Conservation (phyloP, 1,139 yeast genomes). For the Candida smagusa region DNA sequence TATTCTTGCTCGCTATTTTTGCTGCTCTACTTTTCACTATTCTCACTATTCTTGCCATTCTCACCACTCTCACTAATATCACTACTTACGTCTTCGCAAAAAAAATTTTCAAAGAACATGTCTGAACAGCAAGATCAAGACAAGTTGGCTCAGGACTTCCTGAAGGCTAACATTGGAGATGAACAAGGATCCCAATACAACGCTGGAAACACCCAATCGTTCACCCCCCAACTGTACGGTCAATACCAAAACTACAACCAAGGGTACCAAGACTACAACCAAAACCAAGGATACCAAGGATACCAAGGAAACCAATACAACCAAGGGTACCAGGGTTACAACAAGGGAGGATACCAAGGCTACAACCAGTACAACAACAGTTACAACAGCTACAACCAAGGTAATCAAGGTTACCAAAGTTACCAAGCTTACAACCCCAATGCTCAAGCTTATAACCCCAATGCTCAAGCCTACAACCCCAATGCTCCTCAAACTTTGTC, state of each 20-base stretch:
- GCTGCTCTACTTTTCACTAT: too few relatives aligned
- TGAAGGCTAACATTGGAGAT: slow-evolving; percentile 40
- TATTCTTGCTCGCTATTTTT: too few relatives aligned
- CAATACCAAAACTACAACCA: slow-evolving; percentile 26
- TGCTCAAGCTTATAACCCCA: slow-evolving; percentile 17
- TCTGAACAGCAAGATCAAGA: slow-evolving; percentile 49
- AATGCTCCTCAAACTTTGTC: slow-evolving; percentile 22
- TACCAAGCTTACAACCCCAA: slow-evolving; percentile 11
- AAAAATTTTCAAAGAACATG: slow-evolving; percentile 19
- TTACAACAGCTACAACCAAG: slow-evolving; percentile 25
- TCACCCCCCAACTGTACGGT: slow-evolving; percentile 32
- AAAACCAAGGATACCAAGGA: slow-evolving; percentile 22
- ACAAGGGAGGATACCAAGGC: slow-evolving; percentile 21
- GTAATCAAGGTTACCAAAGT: slow-evolving; percentile 18
- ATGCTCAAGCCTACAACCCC: slow-evolving; percentile 16
- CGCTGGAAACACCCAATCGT: slow-evolving; percentile 37
- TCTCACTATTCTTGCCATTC: too few relatives aligned
- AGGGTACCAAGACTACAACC: slow-evolving; percentile 15
- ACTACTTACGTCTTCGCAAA: not conserved
- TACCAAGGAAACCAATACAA: slow-evolving; percentile 22
- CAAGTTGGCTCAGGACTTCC: slow-evolving; percentile 54
- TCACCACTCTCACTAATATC: too few relatives aligned
- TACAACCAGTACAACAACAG: slow-evolving; percentile 21
- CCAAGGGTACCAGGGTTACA: slow-evolving; percentile 13
- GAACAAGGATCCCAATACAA: slow-evolving; percentile 24